Conservation (phyloP, 75 land plant genomes). For the Pinus albicaulis region DNA sequence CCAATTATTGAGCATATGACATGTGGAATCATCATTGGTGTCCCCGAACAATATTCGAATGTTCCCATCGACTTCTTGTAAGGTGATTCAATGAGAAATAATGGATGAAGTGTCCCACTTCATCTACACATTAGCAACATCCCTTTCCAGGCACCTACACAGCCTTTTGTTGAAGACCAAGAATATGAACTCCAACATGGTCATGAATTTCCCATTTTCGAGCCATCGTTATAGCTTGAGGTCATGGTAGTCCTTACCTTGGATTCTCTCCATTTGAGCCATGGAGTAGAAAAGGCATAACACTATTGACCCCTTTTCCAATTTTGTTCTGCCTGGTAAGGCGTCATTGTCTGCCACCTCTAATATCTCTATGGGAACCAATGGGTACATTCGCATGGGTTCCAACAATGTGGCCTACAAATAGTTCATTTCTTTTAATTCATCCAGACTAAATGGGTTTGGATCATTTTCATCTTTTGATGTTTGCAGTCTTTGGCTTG, state of each 20-base stretch:
- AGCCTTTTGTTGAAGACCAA: slow-evolving; percentile 17
- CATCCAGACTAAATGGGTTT: no score
- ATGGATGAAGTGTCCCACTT: no score
- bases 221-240: slow-evolving; percentile 27
- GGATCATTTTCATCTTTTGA: no score
- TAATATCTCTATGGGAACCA: slow-evolving; percentile 5
- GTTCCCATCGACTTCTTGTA: no score
- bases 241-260: slow-evolving; percentile 16
- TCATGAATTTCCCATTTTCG: not conserved
- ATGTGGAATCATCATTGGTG: no score
- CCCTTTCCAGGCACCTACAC: slow-evolving; percentile 5
- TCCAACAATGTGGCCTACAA: slow-evolving; percentile 18
- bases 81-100: no score
- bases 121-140: no score
- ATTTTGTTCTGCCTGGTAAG: no score
- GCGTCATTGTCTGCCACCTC: slow-evolving; percentile 1
- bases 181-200: not conserved
- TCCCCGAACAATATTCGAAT: no score
- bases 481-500: no score
- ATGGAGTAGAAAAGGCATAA: not conserved
- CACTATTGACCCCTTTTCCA: slow-evolving; percentile 3
- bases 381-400: slow-evolving; percentile 7
- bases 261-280: slow-evolving; percentile 9
- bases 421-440: no score
- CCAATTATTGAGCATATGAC: no score